Conservation (phyloP, 495 filamentous ascomycete genomes). For the Bacidia rubella region DNA sequence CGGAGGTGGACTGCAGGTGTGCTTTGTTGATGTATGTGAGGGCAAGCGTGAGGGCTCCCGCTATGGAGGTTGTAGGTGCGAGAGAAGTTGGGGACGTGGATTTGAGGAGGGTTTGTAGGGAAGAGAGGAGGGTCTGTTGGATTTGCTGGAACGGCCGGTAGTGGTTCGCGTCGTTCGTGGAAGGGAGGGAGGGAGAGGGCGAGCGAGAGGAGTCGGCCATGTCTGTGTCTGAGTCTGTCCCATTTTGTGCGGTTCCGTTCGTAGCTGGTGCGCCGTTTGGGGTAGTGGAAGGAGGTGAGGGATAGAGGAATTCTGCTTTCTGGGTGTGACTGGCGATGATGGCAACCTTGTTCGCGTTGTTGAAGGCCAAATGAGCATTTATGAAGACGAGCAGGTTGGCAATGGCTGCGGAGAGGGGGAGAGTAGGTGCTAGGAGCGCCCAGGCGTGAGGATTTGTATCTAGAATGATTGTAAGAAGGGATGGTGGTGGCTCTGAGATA, state of each 20-base stretch:
- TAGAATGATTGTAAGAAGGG: slow-evolving; percentile 79
- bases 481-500: slow-evolving; percentile 53
- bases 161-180: slow-evolving; percentile 51
- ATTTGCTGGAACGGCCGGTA: slow-evolving; percentile 82
- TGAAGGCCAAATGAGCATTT: slow-evolving; percentile 87
- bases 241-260: slow-evolving; percentile 19
- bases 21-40: slow-evolving; percentile 72
- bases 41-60: slow-evolving; percentile 81
- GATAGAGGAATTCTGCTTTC: slow-evolving; percentile 80
- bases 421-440: slow-evolving; percentile 58
- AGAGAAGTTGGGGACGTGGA: slow-evolving; percentile 49
- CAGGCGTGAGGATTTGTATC: slow-evolving; percentile 96
- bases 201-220: slow-evolving; percentile 28
- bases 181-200: slow-evolving; percentile 24
- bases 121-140: slow-evolving; percentile 60
- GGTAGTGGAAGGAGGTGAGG: slow-evolving; percentile 25
- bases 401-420: slow-evolving; percentile 74
- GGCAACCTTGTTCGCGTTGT: slow-evolving; percentile 82
- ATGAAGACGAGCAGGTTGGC: slow-evolving; percentile 91
- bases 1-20: slow-evolving; percentile 21
- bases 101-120: slow-evolving; percentile 54
- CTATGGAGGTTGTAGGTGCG: slow-evolving; percentile 65
- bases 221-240: slow-evolving; percentile 26
- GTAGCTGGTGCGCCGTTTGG: slow-evolving; percentile 12
- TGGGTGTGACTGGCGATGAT: slow-evolving; percentile 82